Evolutionary conservation across 805 yeast genomes (phyloP), one percentile per base, ranked within the genome.

Genomic region (Candida broadrunensis): DNA sequence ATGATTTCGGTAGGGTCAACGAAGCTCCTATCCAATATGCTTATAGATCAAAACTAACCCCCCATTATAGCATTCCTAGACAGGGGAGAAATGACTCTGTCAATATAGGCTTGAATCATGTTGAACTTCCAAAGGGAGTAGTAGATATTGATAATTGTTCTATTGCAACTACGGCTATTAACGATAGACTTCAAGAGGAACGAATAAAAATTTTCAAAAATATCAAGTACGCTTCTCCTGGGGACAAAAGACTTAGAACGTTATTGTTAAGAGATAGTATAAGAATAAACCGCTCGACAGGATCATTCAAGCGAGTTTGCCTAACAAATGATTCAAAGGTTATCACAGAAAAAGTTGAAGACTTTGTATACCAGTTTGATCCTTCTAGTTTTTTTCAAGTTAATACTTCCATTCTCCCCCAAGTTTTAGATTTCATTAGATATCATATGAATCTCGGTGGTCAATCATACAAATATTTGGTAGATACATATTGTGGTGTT

Each of bases 401-500:
- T 39, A 72, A 72, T 45, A 54, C 58, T 27, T 50, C 54, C 16
- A 67, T 71, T 5, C 48, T 72, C 12, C 67, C 75, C 1, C 38
- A 44, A 1, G 60, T 70, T 9, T 42, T 72, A 4, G 65, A 61
- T 21, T 65, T 51, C 42, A 49, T 72, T 4, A 46, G 55, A 19
- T 39, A 47, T 23, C 58, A 58, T 15, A 43, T 63, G 8, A 30
- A 38, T 1, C 35, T 42, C 23, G 23, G 36, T 5, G 36, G 38
- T 5, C 13, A 29, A 2, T 12, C 37, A 6, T 55, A 46, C 39
- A 58, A 56, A 26, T 54, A 62, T 41, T 48, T 71, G 23, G 54
- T 72, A 5, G 77, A 72, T 42, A 59, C 75, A 2, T 72, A 72
- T 48, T 72, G 77, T 49, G 77, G 77, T 6, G 61, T 70, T 5